Percentiles rank a stretch among this genome's conserved stretches.
Conservation (phyloP, 2,329 filamentous ascomycete species). For the Coniochaeta hoffmannii region DNA sequence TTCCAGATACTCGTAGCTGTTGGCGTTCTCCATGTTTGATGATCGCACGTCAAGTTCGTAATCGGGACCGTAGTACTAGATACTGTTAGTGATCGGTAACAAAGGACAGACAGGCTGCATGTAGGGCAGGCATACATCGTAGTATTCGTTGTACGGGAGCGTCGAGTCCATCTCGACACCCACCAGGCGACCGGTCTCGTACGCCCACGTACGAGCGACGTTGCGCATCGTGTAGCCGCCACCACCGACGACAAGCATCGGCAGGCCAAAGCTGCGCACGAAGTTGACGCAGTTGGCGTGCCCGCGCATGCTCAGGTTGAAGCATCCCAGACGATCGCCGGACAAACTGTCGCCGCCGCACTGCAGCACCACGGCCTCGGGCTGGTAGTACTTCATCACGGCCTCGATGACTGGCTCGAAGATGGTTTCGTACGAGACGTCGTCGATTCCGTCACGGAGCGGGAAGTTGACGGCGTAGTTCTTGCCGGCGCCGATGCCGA, state of each 20-base stretch:
- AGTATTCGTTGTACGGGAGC: slow-evolving; percentile 96
- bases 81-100: slow-evolving; percentile 6
- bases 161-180: slow-evolving; percentile 72
- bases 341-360: slow-evolving; percentile 94
- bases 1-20: slow-evolving; percentile 73
- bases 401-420: slow-evolving; percentile 85
- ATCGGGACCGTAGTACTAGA: slow-evolving; percentile 81
- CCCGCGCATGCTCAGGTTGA: slow-evolving; percentile 94
- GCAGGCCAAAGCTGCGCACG: slow-evolving; percentile 77
- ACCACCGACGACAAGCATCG: slow-evolving; percentile 87
- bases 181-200: slow-evolving; percentile 86
- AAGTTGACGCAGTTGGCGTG: slow-evolving; percentile 92
- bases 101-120: background rate
- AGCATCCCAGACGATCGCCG: slow-evolving; percentile 88
- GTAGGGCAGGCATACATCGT: slow-evolving; percentile 50
- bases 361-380: slow-evolving; percentile 88
- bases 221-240: slow-evolving; percentile 97
- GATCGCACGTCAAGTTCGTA: slow-evolving; percentile 86
- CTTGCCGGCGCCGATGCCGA: slow-evolving; percentile 80
- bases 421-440: slow-evolving; percentile 80
- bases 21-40: slow-evolving; percentile 86
- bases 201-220: slow-evolving; percentile 93
- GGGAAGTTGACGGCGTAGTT: slow-evolving; percentile 90
- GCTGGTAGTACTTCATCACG: slow-evolving; percentile 82
- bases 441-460: slow-evolving; percentile 85